Evolutionary conservation across 306 rosid genomes (phyloP).

Genomic region (Cicer bijugum): DNA sequence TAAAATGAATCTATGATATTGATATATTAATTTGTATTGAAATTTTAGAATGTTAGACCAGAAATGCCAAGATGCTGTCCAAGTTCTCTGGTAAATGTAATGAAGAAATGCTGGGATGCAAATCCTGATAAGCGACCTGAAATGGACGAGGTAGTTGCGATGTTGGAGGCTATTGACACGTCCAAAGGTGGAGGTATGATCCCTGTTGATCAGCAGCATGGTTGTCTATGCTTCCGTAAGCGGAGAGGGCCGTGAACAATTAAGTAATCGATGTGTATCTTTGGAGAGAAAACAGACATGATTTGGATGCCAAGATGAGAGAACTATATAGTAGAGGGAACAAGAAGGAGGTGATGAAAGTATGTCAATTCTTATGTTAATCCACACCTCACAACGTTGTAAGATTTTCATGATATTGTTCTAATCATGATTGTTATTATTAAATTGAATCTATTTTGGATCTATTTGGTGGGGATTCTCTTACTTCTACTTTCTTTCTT

Average conservation of each 20-base stretch:
- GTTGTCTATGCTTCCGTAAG: conserved; percentile 84
- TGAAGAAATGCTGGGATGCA: conserved; percentile 97
- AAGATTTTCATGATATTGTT: conserved; percentile 45
- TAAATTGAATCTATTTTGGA: too few species aligned
- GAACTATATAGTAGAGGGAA: background rate
- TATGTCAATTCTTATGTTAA: background rate
- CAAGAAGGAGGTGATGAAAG: background rate
- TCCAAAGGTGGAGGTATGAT: conserved; percentile 98
- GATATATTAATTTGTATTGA: conserved; percentile 30
- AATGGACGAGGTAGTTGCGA: conserved; percentile 91
- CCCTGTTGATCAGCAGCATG: conserved; percentile 80
- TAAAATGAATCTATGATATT: conserved; percentile 23
- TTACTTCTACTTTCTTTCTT: background rate
- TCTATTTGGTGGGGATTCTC: conserved; percentile 16
- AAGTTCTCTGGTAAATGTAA: conserved; percentile 80
- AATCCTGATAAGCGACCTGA: conserved; percentile 87
- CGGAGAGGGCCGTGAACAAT: conserved; percentile 73
- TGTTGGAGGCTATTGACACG: conserved; percentile 91
- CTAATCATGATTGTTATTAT: background rate
- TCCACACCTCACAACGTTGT: conserved; percentile 23
- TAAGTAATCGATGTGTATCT: conserved; percentile 10
- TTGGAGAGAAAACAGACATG: background rate
- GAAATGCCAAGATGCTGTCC: conserved; percentile 98
- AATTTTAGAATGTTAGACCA: conserved; percentile 81
- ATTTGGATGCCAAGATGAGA: background rate